Evolutionary conservation across 352 stramenopile genomes (phyloP).

Genomic region (Poterioochromonas sp.): DNA sequence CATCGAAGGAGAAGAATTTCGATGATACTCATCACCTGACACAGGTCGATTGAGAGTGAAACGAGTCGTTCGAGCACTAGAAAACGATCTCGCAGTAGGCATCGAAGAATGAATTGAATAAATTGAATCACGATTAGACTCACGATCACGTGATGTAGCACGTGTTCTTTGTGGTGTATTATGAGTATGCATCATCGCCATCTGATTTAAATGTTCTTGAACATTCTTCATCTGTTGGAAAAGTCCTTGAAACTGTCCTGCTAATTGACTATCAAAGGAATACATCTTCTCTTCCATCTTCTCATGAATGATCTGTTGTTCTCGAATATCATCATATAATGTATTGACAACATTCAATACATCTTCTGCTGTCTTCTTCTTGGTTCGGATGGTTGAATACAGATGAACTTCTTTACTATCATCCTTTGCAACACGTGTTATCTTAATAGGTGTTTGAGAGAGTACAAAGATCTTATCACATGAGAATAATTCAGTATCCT

Average conservation of each 20-base stretch:
- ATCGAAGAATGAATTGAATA: too few species aligned
- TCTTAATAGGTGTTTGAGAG: background rate
- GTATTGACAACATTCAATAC: background rate
- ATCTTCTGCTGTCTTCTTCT: conserved; percentile 4
- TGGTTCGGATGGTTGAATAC: background rate
- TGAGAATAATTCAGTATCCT: conserved; percentile 14
- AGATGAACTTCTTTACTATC: background rate
- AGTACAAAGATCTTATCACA: conserved; percentile 25
- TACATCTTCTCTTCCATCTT: background rate
- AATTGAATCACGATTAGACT: too few species aligned
- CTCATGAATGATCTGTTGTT: background rate
- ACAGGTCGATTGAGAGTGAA: too few species aligned
- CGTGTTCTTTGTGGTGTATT: too few species aligned
- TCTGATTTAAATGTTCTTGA: too few species aligned
- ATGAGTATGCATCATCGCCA: too few species aligned
- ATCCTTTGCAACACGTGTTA: background rate
- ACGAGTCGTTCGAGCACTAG: too few species aligned
- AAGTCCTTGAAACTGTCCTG: background rate
- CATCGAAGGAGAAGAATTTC: too few species aligned
- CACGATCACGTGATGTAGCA: too few species aligned
- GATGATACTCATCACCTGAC: too few species aligned
- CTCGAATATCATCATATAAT: background rate
- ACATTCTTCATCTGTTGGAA: background rate
- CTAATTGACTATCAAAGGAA: conserved; percentile 6
- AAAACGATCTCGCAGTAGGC: too few species aligned